phyloP scores from a whole-genome alignment of 2,329 filamentous ascomycete species.

The Aureobasidium sp. region DNA sequence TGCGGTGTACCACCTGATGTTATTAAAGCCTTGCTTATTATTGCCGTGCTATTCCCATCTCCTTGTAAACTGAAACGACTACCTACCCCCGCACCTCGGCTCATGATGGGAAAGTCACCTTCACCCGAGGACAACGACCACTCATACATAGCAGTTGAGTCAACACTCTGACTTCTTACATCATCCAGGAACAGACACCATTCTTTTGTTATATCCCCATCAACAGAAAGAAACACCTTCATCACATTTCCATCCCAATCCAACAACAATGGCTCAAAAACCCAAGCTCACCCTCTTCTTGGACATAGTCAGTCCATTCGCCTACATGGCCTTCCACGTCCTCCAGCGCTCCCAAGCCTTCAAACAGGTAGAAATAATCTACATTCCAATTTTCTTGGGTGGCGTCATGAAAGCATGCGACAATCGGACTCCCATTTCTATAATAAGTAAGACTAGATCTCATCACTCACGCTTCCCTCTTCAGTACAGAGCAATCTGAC shows the following conservation, averaged over 20 bases:
- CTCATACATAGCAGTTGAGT: not conserved
- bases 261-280: not conserved
- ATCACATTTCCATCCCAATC: not conserved
- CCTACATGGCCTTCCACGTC: conserved; percentile 51
- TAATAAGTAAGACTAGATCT: conserved; percentile 40
- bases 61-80: not conserved
- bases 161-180: not conserved
- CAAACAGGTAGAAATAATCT: conserved; percentile 45
- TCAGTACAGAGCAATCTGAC: too few relatives aligned
- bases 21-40: not conserved
- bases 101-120: conserved; percentile 2
- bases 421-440: conserved; percentile 46
- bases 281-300: conserved; percentile 50
- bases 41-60: not conserved
- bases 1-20: not conserved
- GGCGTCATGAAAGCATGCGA: conserved; percentile 50
- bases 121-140: conserved; percentile 4
- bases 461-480: too few relatives aligned
- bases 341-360: conserved; percentile 50
- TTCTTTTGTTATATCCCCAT: not conserved
- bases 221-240: not conserved
- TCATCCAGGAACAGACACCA: too few relatives aligned
- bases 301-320: conserved; percentile 53
- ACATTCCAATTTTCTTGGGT: conserved; percentile 52
- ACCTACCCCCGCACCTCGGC: conserved; percentile 8